Conservation (phyloP, 2,329 filamentous ascomycete species). For the Beauveria scarabaeidicola region DNA sequence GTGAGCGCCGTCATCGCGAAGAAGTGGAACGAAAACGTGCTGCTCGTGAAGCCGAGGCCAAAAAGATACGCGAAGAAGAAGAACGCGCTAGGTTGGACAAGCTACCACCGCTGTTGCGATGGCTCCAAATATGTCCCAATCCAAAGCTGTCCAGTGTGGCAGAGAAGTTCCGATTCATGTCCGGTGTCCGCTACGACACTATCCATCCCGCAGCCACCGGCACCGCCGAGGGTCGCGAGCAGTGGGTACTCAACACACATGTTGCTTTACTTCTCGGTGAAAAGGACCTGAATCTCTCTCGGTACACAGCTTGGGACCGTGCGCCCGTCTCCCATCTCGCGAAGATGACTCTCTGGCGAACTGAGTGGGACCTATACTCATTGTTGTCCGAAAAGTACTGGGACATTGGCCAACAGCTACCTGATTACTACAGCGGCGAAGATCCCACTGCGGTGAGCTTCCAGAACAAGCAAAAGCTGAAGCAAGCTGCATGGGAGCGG, state of each 20-base stretch:
- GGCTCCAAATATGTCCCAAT: constrained; percentile 47
- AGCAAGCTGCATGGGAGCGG: constrained; percentile 40
- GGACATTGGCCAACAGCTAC: constrained; percentile 45
- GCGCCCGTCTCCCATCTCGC: constrained; percentile 43
- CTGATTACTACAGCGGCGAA: constrained; percentile 40
- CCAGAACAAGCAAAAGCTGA: constrained; percentile 36
- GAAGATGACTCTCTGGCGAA: constrained; percentile 51
- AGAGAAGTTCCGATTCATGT: constrained; percentile 46
- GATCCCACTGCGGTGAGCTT: constrained; percentile 37
- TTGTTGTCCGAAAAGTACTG: constrained; percentile 41
- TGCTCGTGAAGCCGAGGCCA: constrained; percentile 43
- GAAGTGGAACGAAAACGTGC: constrained; percentile 40
- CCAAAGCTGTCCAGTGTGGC: constrained; percentile 43
- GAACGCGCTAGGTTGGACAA: constrained; percentile 47
- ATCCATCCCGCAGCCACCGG: constrained; percentile 46
- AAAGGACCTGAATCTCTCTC: constrained; percentile 51
- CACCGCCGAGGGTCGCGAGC: constrained; percentile 49
- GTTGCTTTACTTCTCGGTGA: constrained; percentile 56
- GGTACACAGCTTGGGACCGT: constrained; percentile 53
- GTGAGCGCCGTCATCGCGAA: constrained; percentile 38
- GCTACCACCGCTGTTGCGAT: constrained; percentile 51
- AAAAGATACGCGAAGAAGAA: constrained; percentile 44
- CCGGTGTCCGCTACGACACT: constrained; percentile 56
- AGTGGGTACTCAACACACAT: constrained; percentile 58
- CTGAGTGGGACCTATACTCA: constrained; percentile 48